phyloP scores from a whole-genome alignment of 2,329 filamentous ascomycete species.

The Aspergillus ustus region DNA sequence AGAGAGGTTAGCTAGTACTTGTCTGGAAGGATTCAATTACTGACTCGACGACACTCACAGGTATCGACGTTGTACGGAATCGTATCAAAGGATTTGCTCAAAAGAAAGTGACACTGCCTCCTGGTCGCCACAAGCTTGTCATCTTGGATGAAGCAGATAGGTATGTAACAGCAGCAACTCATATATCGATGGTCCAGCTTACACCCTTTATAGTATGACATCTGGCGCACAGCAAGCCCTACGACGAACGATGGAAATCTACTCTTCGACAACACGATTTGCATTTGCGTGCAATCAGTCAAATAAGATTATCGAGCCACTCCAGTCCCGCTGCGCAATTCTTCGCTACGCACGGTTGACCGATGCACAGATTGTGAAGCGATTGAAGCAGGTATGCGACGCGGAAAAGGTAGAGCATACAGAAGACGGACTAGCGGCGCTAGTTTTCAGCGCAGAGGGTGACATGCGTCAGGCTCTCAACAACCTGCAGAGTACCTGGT shows the following conservation, averaged over 20 bases:
- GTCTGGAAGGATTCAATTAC: not conserved
- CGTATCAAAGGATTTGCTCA: constrained; percentile 98
- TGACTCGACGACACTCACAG: constrained; percentile 45
- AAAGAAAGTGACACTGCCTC: constrained; percentile 94
- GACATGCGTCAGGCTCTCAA: constrained; percentile 99
- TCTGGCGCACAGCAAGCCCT: constrained; percentile 94
- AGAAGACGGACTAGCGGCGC: constrained; percentile 91
- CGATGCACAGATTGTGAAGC: constrained; percentile 88
- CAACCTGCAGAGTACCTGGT: constrained; percentile 90
- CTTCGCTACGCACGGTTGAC: constrained; percentile 91
- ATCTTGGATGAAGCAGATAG: constrained; percentile 98
- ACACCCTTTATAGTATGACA: constrained; percentile 70
- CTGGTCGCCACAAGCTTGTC: constrained; percentile 91
- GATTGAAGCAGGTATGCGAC: constrained; percentile 88
- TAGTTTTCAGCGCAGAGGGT: constrained; percentile 95
- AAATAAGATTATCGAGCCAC: constrained; percentile 99
- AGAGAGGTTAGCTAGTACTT: constrained; percentile 66
- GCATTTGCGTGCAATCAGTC: constrained; percentile 98
- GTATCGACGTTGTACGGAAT: constrained; percentile 96
- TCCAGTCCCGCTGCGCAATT: constrained; percentile 95
- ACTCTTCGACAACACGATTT: constrained; percentile 93
- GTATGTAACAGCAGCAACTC: constrained; percentile 32
- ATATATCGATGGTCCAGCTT: not conserved
- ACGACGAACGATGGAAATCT: constrained; percentile 97
- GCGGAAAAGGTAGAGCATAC: constrained; percentile 88